Evolutionary conservation across 768 basidiomycete genomes (phyloP).

Genomic region (Dioszegia hungarica): DNA sequence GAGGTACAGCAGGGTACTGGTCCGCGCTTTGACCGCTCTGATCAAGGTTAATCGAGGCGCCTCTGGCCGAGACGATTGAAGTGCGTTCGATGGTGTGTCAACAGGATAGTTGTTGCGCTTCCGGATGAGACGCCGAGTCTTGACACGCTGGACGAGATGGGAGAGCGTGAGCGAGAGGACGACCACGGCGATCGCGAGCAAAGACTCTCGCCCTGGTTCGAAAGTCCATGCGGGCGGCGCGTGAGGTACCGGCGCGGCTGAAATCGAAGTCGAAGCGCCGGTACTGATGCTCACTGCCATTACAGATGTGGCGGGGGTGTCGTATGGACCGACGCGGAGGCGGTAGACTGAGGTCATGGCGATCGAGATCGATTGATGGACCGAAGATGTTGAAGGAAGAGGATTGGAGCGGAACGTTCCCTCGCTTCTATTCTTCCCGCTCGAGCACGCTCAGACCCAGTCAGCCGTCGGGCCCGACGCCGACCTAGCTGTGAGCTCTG

Average conservation of each 20-base stretch:
- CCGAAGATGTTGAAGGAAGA: too few species aligned
- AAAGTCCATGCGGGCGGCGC: neutral
- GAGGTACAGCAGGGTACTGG: constrained; percentile 24
- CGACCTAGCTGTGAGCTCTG: too few species aligned
- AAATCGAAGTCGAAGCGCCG: neutral
- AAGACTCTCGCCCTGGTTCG: neutral
- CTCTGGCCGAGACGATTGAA: neutral
- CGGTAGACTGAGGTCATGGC: too few species aligned
- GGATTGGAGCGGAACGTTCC: too few species aligned
- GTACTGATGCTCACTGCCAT: too few species aligned
- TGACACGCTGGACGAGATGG: neutral
- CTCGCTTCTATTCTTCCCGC: too few species aligned
- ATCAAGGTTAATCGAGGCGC: neutral
- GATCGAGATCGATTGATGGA: too few species aligned
- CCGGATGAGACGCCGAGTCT: neutral
- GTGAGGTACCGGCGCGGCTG: neutral
- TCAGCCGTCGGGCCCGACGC: too few species aligned
- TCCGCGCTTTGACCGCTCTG: constrained; percentile 12
- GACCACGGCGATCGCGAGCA: neutral
- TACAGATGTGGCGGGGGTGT: too few species aligned
- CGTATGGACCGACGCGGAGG: too few species aligned
- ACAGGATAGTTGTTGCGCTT: neutral
- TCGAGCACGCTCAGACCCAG: too few species aligned
- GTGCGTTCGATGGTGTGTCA: too few species aligned
- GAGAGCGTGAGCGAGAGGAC: neutral